Evolutionary conservation across 2,329 filamentous ascomycete species (phyloP), one percentile per base, ranked within the genome.

Genomic region (Didymella segeticola): DNA sequence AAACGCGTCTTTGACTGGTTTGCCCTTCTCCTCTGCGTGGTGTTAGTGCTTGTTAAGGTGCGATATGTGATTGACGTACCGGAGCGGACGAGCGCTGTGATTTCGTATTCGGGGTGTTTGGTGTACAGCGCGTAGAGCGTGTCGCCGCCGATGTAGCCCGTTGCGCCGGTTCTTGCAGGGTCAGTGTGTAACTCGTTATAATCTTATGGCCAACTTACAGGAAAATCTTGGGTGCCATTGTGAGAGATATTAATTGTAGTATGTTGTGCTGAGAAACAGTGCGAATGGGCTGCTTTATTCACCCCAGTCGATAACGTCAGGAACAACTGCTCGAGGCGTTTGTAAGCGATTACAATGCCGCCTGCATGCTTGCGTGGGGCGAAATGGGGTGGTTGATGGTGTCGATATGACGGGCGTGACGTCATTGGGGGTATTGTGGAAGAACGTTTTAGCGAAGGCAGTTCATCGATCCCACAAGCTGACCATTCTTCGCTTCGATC

Each of bases 101-200:
- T 75, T 31, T 78, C 72, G 48, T 77, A 81, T 10, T 82, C 78
- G 7, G 79, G 75, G 49, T 81, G 76, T 12, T 74, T 73, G 20
- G 75, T 68, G 47, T 73, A 63, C 11, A 82, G 72, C 1, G 71
- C 72, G 54, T 77, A 75, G 1, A 82, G 64, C 1, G 73, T 74
- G 60, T 81, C 79, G 22, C 68, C 69, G 43, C 69, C 68, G 19
- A 72, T 69, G 53, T 70, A 71, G 2, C 68, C 68, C 3, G 68
- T 71, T 11, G 55, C 61, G 15, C 68, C 67, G 1, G 67, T 67
- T 9, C 68, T n/a, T n/a, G n/a, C n/a, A n/a, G n/a, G n/a, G n/a
- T n/a, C n/a, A n/a, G n/a, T n/a, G n/a, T n/a, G n/a, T n/a, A n/a
- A n/a, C n/a, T n/a, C n/a, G n/a, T n/a, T n/a, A n/a, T n/a, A n/a